Evolutionary conservation across 2,329 filamentous ascomycete species (phyloP), one percentile per base, ranked within the genome.

Genomic region (Colletotrichum tropicicola): DNA sequence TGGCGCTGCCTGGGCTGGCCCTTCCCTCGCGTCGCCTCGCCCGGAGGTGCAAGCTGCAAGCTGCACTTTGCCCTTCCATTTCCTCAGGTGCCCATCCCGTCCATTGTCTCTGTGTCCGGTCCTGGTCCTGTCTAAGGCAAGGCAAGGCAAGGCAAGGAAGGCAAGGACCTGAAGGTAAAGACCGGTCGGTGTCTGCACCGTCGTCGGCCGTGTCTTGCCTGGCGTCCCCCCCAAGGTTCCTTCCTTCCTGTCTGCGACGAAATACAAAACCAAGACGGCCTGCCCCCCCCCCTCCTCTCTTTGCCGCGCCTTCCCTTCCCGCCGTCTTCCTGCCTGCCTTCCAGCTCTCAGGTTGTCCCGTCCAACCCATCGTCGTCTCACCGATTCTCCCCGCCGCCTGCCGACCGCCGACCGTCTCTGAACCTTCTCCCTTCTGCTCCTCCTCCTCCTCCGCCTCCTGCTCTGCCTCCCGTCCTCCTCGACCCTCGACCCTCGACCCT

Each of bases 181-280:
- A 35, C 30, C 30, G 15, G 30, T 7, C 30, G 15, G 30, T 15
- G 30, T 15, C 30, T 10, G 30, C 30, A 9, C 30, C 3, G 30
- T 15, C 30, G 30, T 10, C 30, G n/a, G 25, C 32, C 49, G 21
- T 21, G 21, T 13, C 28, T 30, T 32, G 39, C 41, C 41, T 56
- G 25, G 2, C 19, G 30, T n/a, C n/a, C n/a, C 17, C 45, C 55
- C 62, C 43, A 60, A 55, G 58, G 49, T 65, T 55, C 57, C 37
- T 61, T 54, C 57, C 58, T 45, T 52, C 32, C 27, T 51, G 59
- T 30, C 63, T 63, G 59, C 59, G 58, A 66, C 63, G 59, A 66
- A 39, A 66, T 66, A 66, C 63, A 66, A 66, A 66, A 66, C 63
- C 52, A 55, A 66, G 63, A 52, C 58, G 37, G 45, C 45, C 59